Percentiles rank a stretch among this genome's conserved stretches.
Evolutionary conservation across 805 yeast species (phyloP).

Genomic region (Candida tallmaniae): DNA sequence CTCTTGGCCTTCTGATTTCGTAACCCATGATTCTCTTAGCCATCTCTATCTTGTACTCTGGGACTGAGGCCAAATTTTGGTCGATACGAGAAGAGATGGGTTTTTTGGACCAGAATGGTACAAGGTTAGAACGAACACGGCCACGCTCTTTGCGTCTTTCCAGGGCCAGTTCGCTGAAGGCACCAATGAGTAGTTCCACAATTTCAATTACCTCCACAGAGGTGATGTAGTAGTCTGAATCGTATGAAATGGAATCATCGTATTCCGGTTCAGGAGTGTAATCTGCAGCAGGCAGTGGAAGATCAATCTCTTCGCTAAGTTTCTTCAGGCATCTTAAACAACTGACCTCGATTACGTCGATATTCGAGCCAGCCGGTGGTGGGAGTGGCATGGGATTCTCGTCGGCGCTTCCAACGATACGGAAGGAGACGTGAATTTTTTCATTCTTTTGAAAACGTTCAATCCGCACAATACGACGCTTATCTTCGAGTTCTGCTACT

Average conservation of each 20-base stretch:
- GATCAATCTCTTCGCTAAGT: constrained; percentile 11
- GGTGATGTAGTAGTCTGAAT: constrained; percentile 48
- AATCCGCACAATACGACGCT: constrained; percentile 53
- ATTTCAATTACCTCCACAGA: constrained; percentile 64
- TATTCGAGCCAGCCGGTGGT: constrained; percentile 39
- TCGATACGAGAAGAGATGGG: constrained; percentile 48
- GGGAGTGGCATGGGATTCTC: constrained; percentile 41
- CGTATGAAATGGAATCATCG: constrained; percentile 14
- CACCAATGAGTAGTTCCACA: constrained; percentile 57
- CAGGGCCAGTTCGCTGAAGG: constrained; percentile 39
- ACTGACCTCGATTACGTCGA: constrained; percentile 54
- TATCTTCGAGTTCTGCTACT: constrained; percentile 41
- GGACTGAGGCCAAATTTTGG: constrained; percentile 19
- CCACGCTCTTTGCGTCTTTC: constrained; percentile 61
- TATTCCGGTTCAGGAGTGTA: background rate
- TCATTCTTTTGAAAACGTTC: constrained; percentile 50
- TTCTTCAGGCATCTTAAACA: constrained; percentile 46
- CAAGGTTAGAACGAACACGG: constrained; percentile 60
- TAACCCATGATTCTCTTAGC: constrained; percentile 65
- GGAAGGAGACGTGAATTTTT: constrained; percentile 44
- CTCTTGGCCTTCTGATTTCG: constrained; percentile 58
- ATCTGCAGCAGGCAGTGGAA: constrained; percentile 5
- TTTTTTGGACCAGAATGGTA: constrained; percentile 62
- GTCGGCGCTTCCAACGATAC: constrained; percentile 48
- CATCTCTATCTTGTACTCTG: constrained; percentile 45